Evolutionary conservation across 176 grass and related monocot genomes (phyloP), one percentile per base, ranked within the genome.

Genomic region (Lolium rigidum): DNA sequence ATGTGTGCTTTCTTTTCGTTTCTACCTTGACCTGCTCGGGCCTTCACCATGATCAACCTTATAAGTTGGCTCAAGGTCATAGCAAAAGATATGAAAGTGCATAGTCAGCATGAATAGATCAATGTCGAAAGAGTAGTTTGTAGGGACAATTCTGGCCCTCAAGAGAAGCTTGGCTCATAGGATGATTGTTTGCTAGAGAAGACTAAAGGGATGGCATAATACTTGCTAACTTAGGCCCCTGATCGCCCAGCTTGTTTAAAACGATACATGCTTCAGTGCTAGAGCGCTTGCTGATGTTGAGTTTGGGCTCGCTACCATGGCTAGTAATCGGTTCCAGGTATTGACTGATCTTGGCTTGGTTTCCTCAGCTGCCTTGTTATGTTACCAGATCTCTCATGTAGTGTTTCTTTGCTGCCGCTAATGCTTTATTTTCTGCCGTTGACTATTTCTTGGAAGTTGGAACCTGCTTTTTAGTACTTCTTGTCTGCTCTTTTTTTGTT

Each of bases 321-420:
- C 77, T 21, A 90, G 87, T 79, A 63, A 85, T 28, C 81, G 91
- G 56, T 93, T 78, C 85, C 89, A 93, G 91, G 91, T 93, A 93
- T 43, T 63, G 10, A 11, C 51, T 77, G 17, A 88, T 80, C 77
- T 17, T 87, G 28, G 7, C 8, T 84, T 52, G 12, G 76, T 46
- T 78, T 61, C 46, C 44, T 86, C 6, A 20, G 61, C 81, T 74
- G 6, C 21, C 31, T 58, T 49, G 63, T 56, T 78, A 22, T 55
- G 10, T 38, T 90, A 28, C 47, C 76, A 26, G 57, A 59, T 64
- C 69, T 76, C 39, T 4, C 9, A 62, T 61, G 25, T 61, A 81
- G 41, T 76, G 2, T 75, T 48, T 69, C 9, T 81, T 75, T 81
- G 7, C 6, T 69, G 9, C 26, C 41, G 3, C 41, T 7, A 43